Evolutionary conservation across 1,284 basidiomycete genomes (phyloP), one percentile per base, ranked within the genome.

Genomic region (Amylostereum areolatum): DNA sequence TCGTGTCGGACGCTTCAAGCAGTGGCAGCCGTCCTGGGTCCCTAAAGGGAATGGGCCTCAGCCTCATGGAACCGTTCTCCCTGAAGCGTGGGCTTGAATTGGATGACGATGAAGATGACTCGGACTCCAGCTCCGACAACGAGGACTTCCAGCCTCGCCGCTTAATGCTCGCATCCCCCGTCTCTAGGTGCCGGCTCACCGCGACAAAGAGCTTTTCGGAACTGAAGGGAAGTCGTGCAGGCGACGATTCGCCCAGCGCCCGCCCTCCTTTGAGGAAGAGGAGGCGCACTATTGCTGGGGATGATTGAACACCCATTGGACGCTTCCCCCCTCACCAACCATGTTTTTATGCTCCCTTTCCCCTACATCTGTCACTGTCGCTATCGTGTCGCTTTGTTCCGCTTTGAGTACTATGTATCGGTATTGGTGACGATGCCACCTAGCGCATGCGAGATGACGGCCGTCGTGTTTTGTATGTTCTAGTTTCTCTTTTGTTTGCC

Each of bases 31-130:
- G 40, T 29, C 8, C 33, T 18, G 45, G 46, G 36, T 43, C 33
- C 8, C 49, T 45, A 36, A 48, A 40, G 43, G 48, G 48, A 45
- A 49, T 27, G 49, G 51, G 7, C 49, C 81, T 53, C 76, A 43
- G 76, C 11, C 66, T 83, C 44, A 67, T 82, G 57, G 78, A 74
- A 47, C 73, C 81, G 4, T 82, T 83, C 56, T 66, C 61, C 10
- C 62, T 74, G 42, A 56, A 51, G 34, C 48, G 32, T 18, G 31
- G 34, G 12, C 25, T 31, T 11, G 31, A 46, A 30, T 55, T 46
- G 24, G 34, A 32, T 28, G 41, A 37, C 28, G 55, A 56, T 18
- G 43, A 50, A 35, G 55, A 54, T 12, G 45, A 45, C 25, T 55
- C 51, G 30, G 41, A 27, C 18, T 24, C 27, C 52, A 57, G 45